A percentile compares a stretch with the other conserved stretches of the same genome.
Conservation (phyloP, 495 filamentous ascomycete species). For the Daldinia childiae region DNA sequence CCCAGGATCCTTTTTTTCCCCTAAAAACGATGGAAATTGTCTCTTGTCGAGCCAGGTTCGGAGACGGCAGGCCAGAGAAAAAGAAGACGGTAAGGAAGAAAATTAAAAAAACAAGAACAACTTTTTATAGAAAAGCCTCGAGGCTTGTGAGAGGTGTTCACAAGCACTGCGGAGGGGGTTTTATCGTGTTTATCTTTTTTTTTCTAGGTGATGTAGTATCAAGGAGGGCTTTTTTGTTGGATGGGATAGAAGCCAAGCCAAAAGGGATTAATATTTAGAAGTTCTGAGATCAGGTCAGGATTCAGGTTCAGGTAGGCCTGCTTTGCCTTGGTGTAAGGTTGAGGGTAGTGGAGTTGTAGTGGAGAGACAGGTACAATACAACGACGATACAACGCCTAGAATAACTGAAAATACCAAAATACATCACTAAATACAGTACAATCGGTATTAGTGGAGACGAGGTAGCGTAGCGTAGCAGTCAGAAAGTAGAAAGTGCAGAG, state of each 20-base stretch:
- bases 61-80: conserved; percentile 26
- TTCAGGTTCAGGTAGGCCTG: conserved; percentile 38
- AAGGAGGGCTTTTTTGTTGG: conserved; percentile 41
- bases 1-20: conserved; percentile 17
- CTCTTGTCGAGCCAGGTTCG: conserved; percentile 30
- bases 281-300: conserved; percentile 46
- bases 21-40: conserved; percentile 17
- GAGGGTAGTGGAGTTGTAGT: conserved; percentile 22
- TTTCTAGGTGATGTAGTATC: conserved; percentile 45
- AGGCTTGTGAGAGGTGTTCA: conserved; percentile 32
- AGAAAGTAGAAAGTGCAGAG: conserved; percentile 21
- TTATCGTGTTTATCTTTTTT: conserved; percentile 30
- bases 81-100: conserved; percentile 31
- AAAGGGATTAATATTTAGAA: conserved; percentile 42
- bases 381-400: not conserved
- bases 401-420: no score
- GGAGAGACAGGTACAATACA: conserved; percentile 13
- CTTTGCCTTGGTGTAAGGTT: conserved; percentile 36
- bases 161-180: conserved; percentile 30
- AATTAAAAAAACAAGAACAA: conserved; percentile 35
- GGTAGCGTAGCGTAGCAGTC: conserved; percentile 36
- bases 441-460: conserved; percentile 12
- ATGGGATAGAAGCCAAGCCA: conserved; percentile 45
- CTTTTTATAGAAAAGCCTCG: conserved; percentile 40
- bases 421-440: conserved; percentile 2